These are phyloP conservation scores for Tilletia indica DNA, from an alignment of 1,284 basidiomycete genomes.

Conservation along the genomic window DNA sequence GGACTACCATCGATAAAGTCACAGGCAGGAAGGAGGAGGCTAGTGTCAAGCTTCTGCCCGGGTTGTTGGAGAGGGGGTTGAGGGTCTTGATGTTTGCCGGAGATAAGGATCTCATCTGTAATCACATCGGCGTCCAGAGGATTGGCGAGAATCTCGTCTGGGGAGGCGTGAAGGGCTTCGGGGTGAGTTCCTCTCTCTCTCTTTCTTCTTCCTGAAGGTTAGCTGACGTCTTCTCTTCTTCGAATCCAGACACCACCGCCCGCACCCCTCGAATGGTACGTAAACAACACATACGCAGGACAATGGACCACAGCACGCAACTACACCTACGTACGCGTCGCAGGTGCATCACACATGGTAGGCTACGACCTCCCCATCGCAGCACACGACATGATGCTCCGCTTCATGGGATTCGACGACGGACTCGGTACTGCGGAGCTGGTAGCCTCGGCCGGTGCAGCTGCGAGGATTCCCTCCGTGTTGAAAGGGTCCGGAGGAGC, in stretches of 20 bases:
- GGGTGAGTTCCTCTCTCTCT: slow-evolving; percentile 62
- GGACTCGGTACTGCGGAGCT: slow-evolving; percentile 67
- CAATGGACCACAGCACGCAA: slow-evolving; percentile 86
- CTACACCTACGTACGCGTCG: slow-evolving; percentile 84
- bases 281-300: slow-evolving; percentile 75
- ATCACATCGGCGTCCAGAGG: slow-evolving; percentile 83
- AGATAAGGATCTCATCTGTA: slow-evolving; percentile 90
- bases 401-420: slow-evolving; percentile 40
- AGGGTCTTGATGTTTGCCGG: slow-evolving; percentile 89
- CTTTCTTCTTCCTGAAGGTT: not conserved
- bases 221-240: not conserved
- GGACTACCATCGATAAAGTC: slow-evolving; percentile 20
- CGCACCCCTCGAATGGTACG: slow-evolving; percentile 64
- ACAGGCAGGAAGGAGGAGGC: slow-evolving; percentile 59
- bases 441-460: slow-evolving; percentile 70
- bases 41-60: slow-evolving; percentile 76
- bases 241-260: slow-evolving; percentile 5
- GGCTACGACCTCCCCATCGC: slow-evolving; percentile 85
- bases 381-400: slow-evolving; percentile 89
- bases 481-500: not conserved
- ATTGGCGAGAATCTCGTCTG: slow-evolving; percentile 80
- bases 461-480: slow-evolving; percentile 64
- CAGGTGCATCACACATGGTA: slow-evolving; percentile 66
- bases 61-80: slow-evolving; percentile 70
- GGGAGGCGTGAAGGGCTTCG: slow-evolving; percentile 79